Evolutionary conservation across 1,139 yeast species (phyloP).

Genomic region (Diutina siamensis): DNA sequence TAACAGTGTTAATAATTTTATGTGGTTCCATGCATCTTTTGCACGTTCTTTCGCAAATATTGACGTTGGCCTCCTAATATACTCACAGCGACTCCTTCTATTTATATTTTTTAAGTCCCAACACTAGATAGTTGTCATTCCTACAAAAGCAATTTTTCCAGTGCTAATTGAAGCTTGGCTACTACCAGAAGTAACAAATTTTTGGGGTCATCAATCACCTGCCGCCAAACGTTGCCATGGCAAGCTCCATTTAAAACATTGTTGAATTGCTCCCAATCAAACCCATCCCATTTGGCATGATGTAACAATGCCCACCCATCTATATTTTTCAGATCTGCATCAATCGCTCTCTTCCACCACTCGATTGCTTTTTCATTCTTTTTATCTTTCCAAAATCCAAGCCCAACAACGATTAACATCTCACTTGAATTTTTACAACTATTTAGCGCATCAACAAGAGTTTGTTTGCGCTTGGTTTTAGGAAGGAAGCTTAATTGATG

Average conservation of each 20-base stretch:
- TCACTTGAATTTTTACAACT: slow-evolving; percentile 50
- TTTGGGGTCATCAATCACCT: neutral
- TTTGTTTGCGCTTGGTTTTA: slow-evolving; percentile 47
- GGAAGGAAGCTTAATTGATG: slow-evolving; percentile 42
- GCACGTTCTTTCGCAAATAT: too few relatives aligned
- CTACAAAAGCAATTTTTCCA: too few relatives aligned
- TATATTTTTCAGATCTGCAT: slow-evolving; percentile 46
- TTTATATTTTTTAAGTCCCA: too few relatives aligned
- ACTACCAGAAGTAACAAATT: neutral
- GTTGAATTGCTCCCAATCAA: neutral
- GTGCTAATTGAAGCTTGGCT: neutral
- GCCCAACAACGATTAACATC: slow-evolving; percentile 55
- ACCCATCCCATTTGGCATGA: slow-evolving; percentile 16
- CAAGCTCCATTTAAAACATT: neutral
- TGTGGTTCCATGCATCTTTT: too few relatives aligned
- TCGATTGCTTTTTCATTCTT: slow-evolving; percentile 53
- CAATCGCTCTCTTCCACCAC: slow-evolving; percentile 68
- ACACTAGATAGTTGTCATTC: too few relatives aligned
- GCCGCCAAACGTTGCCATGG: neutral
- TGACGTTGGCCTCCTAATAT: too few relatives aligned
- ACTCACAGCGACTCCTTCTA: too few relatives aligned
- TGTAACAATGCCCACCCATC: slow-evolving; percentile 72
- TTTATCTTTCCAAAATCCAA: slow-evolving; percentile 57
- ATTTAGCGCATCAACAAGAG: slow-evolving; percentile 63
- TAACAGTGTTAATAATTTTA: too few relatives aligned